These are phyloP conservation scores for Claviceps africana DNA, from an alignment of 2,329 filamentous ascomycete species.

Conservation along the genomic window DNA sequence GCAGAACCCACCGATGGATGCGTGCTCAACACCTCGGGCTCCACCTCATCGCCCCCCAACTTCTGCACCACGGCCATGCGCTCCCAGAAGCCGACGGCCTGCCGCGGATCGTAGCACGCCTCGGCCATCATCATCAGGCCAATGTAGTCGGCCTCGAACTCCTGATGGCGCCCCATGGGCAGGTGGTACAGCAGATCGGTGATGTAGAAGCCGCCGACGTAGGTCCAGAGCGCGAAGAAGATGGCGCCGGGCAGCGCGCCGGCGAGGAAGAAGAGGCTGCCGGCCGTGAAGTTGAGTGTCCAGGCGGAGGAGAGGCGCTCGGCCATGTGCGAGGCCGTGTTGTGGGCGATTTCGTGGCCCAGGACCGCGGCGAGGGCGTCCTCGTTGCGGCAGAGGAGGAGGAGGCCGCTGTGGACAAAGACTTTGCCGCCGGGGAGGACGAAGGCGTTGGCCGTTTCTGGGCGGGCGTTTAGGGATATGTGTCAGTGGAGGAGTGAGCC, in stretches of 20 bases:
- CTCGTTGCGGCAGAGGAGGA: constrained; percentile 52
- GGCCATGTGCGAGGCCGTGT: constrained; percentile 51
- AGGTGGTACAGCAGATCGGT: constrained; percentile 50
- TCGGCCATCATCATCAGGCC: constrained; percentile 73
- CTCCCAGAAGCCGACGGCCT: constrained; percentile 52
- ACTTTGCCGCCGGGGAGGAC: constrained; percentile 69
- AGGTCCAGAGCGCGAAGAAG: constrained; percentile 25
- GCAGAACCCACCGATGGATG: constrained; percentile 59
- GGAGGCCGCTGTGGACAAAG: constrained; percentile 62
- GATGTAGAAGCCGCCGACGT: constrained; percentile 30
- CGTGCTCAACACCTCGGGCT: constrained; percentile 62
- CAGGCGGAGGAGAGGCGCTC: constrained; percentile 46
- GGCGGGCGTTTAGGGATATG: not conserved
- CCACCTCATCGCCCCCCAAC: constrained; percentile 22
- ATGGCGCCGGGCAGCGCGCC: constrained; percentile 27
- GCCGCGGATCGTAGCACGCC: constrained; percentile 59
- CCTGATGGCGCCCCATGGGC: constrained; percentile 58
- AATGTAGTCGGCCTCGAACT: constrained; percentile 68
- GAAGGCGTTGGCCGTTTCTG: constrained; percentile 54
- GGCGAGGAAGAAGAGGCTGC: constrained; percentile 34
- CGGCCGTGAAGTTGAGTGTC: constrained; percentile 37
- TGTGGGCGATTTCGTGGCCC: constrained; percentile 70
- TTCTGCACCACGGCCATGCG: constrained; percentile 44
- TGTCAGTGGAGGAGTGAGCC: not conserved
- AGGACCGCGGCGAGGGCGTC: constrained; percentile 61